Percentiles rank a stretch among this genome's conserved stretches.
phyloP scores from a whole-genome alignment of 495 filamentous ascomycete genomes.

The Neurospora tetrasperma region DNA sequence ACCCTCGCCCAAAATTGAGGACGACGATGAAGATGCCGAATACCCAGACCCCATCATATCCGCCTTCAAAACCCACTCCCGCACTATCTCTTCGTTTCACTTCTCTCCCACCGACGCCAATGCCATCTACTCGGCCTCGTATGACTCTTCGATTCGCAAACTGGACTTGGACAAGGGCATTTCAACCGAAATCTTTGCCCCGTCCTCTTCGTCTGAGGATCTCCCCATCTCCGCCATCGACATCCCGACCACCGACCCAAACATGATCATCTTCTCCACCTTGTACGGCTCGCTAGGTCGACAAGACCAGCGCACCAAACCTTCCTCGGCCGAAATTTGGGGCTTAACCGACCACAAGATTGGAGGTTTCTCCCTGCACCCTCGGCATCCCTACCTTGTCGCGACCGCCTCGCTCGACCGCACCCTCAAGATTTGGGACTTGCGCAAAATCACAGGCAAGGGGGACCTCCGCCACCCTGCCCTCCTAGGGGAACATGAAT shows the following conservation, averaged over 20 bases:
- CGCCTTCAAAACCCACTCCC: slow-evolving; percentile 78
- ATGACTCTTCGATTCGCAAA: slow-evolving; percentile 85
- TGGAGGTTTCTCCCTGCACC: slow-evolving; percentile 80
- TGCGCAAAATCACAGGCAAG: slow-evolving; percentile 62
- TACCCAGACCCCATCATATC: slow-evolving; percentile 60
- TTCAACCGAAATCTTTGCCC: slow-evolving; percentile 70
- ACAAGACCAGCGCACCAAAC: slow-evolving; percentile 58
- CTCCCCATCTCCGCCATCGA: slow-evolving; percentile 74
- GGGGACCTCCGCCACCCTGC: slow-evolving; percentile 44
- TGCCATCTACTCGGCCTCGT: slow-evolving; percentile 77
- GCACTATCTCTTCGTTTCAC: slow-evolving; percentile 77
- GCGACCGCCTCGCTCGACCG: slow-evolving; percentile 88
- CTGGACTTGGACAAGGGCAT: slow-evolving; percentile 72
- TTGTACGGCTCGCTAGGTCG: slow-evolving; percentile 70
- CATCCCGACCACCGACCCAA: slow-evolving; percentile 56
- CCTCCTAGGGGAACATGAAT: slow-evolving; percentile 71
- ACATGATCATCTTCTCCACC: slow-evolving; percentile 79
- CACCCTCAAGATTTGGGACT: slow-evolving; percentile 83
- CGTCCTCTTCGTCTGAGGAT: slow-evolving; percentile 55
- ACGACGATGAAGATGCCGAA: slow-evolving; percentile 47
- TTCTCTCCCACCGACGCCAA: slow-evolving; percentile 62
- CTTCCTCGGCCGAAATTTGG: slow-evolving; percentile 50
- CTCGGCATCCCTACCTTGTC: slow-evolving; percentile 65
- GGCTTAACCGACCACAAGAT: slow-evolving; percentile 89
- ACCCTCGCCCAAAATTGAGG: slow-evolving; percentile 37